Conservation (phyloP, 2,329 filamentous ascomycete species). For the Calonectria pseudoturangicola region DNA sequence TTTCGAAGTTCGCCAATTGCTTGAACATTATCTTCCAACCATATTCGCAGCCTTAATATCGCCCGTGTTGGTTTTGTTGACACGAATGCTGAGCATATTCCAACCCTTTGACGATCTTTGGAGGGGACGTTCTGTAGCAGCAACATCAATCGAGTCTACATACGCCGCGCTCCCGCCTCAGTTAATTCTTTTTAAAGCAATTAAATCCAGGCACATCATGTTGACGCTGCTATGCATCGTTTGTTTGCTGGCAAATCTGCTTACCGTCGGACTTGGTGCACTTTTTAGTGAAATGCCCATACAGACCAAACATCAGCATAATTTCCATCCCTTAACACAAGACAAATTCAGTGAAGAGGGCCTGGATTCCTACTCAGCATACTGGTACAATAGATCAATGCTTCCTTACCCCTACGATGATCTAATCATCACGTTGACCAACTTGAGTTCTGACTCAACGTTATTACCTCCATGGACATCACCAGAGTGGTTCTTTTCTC, state of each 20-base stretch:
- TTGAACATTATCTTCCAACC: constrained; percentile 32
- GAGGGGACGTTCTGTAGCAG: not conserved
- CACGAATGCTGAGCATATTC: constrained; percentile 22
- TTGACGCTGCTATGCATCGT: constrained; percentile 1
- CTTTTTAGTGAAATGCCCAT: constrained; percentile 25
- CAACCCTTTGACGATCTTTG: constrained; percentile 33
- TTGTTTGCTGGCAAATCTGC: constrained; percentile 15
- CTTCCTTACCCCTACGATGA: not conserved
- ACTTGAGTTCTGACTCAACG: not conserved
- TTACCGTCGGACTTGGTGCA: constrained; percentile 22
- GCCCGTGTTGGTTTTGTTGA: constrained; percentile 25
- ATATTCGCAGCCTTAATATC: constrained; percentile 21
- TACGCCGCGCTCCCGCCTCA: constrained; percentile 33
- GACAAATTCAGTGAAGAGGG: not conserved
- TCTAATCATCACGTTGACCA: not conserved
- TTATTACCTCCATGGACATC: constrained; percentile 13
- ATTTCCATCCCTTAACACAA: not conserved
- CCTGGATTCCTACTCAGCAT: not conserved
- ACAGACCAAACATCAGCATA: not conserved
- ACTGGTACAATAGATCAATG: not conserved
- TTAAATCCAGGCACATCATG: constrained; percentile 7
- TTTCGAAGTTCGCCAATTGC: constrained; percentile 27
- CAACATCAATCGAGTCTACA: constrained; percentile 2
- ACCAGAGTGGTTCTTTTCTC: constrained; percentile 14
- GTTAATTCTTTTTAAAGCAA: constrained; percentile 10